Base-by-base conservation (phyloP, 225 moss, liverwort and hornwort species). In the Marchantia paleacea region DNA sequence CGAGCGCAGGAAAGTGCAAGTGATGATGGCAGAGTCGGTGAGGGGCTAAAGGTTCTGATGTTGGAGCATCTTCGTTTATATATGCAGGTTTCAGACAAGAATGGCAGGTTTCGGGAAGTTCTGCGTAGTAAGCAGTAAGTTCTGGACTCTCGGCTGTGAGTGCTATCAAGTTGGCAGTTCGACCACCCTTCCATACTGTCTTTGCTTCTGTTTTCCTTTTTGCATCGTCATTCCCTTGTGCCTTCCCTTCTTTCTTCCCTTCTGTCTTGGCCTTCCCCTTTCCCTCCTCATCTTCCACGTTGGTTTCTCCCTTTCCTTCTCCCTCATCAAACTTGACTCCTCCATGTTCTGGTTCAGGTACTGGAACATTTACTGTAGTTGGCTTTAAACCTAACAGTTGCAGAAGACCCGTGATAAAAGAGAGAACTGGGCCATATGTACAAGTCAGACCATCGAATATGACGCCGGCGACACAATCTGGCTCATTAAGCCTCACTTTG, bases 371-470 rank as follows among this genome's bases (percentile, higher is more conserved):
- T 26, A 86, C 81, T 62, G 83, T 0, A 25, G 78, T 81, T 66
- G 90, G 80, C 79, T 89, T 84, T 12, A 97, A 83, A n/a, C 90
- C 94, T 64, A 94, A 74, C 6, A 75, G 76, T 20, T 62, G 75
- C 39, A 97, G 14, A 72, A 94, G 83, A 47, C 77, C 86, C 82
- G 85, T 90, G 10, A 97, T 79, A 0, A 97, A 81, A 29, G 28
- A n/a, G 0, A 88, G 26, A 4, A 85, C 28, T 2, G 91, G 89
- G n/a, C 89, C 29, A 58, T 89, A 88, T 26, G 53, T 80, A 29
- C 91, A 92, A 47, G 82, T 88, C 8, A 97, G 75, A 16, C 91
- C 94, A 84, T 97, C 96, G 79, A 97, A 91, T 67, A 94, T 91
- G 2, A 94, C 1, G 0, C 96, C 94, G 76, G 81, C 85, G 30